Evolutionary conservation across 495 filamentous ascomycete species (phyloP).

Genomic region (Aspergillus bertholletiae): DNA sequence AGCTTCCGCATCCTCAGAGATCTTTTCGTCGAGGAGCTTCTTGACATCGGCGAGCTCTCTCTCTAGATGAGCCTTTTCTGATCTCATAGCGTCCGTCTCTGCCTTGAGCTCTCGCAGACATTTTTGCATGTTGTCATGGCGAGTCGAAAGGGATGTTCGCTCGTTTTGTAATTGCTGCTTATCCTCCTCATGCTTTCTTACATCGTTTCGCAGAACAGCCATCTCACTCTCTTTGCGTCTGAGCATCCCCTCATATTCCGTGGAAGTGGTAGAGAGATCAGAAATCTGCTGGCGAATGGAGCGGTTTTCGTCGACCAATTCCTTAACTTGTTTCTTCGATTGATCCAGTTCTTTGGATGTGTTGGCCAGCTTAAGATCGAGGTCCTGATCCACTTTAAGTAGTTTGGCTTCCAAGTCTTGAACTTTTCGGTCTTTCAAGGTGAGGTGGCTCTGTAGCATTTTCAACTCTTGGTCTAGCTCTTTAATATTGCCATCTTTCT

Average conservation of each 20-base stretch:
- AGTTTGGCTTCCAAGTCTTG: constrained; percentile 84
- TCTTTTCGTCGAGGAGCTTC: constrained; percentile 76
- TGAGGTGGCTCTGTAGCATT: constrained; percentile 88
- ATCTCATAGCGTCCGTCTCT: constrained; percentile 79
- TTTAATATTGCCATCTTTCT: constrained; percentile 69
- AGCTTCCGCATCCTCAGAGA: constrained; percentile 84
- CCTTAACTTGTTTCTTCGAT: constrained; percentile 65
- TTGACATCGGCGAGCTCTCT: constrained; percentile 88
- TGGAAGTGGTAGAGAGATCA: constrained; percentile 86
- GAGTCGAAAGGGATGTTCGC: constrained; percentile 59
- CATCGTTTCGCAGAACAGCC: constrained; percentile 75
- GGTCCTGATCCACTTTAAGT: constrained; percentile 80
- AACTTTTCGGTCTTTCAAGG: constrained; percentile 84
- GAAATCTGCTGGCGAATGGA: constrained; percentile 81
- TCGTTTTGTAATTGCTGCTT: constrained; percentile 74
- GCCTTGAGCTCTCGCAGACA: constrained; percentile 83
- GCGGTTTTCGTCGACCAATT: constrained; percentile 76
- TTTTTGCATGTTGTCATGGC: constrained; percentile 75
- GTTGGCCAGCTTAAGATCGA: constrained; percentile 81
- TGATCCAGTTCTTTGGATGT: constrained; percentile 77
- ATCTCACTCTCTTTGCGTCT: constrained; percentile 92
- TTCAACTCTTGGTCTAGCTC: constrained; percentile 76
- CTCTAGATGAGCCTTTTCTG: constrained; percentile 77
- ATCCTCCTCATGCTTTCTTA: constrained; percentile 73
- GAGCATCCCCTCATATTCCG: constrained; percentile 89